Evolutionary conservation across 2,329 filamentous ascomycete genomes (phyloP).

Genomic region (Ophiocordyceps sinensis): DNA sequence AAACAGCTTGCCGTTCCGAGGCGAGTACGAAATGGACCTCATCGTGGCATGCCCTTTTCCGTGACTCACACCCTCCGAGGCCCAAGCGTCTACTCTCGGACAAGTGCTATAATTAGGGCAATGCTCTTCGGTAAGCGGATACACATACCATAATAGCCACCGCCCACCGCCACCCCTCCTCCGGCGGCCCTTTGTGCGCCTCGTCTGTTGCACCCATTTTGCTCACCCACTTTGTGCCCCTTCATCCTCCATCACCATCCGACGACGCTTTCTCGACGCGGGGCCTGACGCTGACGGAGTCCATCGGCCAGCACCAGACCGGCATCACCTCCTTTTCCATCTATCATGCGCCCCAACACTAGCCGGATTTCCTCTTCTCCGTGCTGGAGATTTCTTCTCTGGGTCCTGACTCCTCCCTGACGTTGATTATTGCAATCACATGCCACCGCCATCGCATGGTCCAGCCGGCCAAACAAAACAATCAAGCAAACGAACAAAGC

Average conservation of each 20-base stretch:
- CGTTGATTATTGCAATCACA: conserved; percentile 4
- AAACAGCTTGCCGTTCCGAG: no score
- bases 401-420: conserved; percentile 25
- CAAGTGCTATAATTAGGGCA: no score
- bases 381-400: conserved; percentile 24
- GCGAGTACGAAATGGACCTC: no score
- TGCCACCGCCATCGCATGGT: not conserved
- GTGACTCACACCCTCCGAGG: not conserved
- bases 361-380: conserved; percentile 22
- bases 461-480: no score
- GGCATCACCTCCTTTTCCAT: not conserved
- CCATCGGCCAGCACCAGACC: not conserved
- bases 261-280: not conserved
- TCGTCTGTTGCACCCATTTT: not conserved
- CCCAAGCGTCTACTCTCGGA: not conserved
- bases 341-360: conserved; percentile 22
- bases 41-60: not conserved
- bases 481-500: not conserved
- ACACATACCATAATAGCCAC: no score
- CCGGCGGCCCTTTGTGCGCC: not conserved
- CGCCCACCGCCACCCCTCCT: no score
- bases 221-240: not conserved
- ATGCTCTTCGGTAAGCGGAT: no score
- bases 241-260: not conserved
- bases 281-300: not conserved